A percentile compares a stretch with the other conserved stretches of the same genome.
phyloP scores from a whole-genome alignment of 2,329 filamentous ascomycete species.

The Chaetomium globosum region DNA sequence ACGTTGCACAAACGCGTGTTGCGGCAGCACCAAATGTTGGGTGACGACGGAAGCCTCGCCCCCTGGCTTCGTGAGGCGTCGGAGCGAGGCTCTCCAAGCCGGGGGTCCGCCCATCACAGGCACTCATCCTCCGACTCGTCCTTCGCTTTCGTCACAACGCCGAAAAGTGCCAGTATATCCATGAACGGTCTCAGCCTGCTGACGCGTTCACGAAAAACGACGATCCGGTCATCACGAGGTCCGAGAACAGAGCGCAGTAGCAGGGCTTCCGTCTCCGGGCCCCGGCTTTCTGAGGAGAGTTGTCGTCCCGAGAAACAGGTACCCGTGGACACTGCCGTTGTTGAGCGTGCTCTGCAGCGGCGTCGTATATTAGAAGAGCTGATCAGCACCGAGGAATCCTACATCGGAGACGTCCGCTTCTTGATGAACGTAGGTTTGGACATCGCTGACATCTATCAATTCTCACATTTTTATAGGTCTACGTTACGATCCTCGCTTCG shows the following conservation, averaged over 20 bases:
- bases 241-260: slow-evolving; percentile 64
- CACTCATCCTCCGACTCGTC: slow-evolving; percentile 73
- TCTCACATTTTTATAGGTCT: slow-evolving; percentile 57
- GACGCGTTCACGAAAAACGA: slow-evolving; percentile 60
- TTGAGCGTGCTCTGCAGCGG: slow-evolving; percentile 71
- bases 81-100: slow-evolving; percentile 34
- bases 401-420: slow-evolving; percentile 84
- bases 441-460: neutral
- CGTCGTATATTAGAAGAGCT: slow-evolving; percentile 83
- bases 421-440: slow-evolving; percentile 71
- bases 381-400: slow-evolving; percentile 82
- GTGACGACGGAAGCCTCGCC: slow-evolving; percentile 34
- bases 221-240: slow-evolving; percentile 56
- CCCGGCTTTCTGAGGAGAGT: slow-evolving; percentile 68
- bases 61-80: slow-evolving; percentile 43
- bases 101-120: slow-evolving; percentile 45
- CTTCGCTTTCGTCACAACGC: slow-evolving; percentile 74
- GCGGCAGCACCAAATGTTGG: slow-evolving; percentile 43
- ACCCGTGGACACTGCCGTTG: slow-evolving; percentile 67
- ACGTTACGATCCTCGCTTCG: slow-evolving; percentile 74
- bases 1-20: slow-evolving; percentile 63
- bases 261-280: slow-evolving; percentile 60
- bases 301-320: slow-evolving; percentile 59
- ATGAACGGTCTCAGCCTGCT: slow-evolving; percentile 71
- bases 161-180: slow-evolving; percentile 81